Evolutionary conservation across 768 basidiomycete genomes (phyloP).

Genomic region (Lactarius hatsudake): DNA sequence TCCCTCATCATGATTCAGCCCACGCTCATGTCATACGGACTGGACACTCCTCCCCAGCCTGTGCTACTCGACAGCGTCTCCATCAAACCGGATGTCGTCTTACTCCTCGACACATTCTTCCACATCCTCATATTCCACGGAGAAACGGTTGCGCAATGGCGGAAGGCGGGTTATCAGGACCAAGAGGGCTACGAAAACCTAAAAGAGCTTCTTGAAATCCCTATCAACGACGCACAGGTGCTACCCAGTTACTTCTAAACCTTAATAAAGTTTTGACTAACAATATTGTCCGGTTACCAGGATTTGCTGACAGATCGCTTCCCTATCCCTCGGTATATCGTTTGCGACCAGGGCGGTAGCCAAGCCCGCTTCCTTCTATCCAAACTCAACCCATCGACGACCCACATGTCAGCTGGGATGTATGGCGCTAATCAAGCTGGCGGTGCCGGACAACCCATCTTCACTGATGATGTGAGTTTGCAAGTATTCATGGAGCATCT

Average conservation of each 20-base stretch:
- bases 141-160: slow-evolving; percentile 94
- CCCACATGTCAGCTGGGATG: slow-evolving; percentile 91
- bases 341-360: slow-evolving; percentile 95
- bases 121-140: slow-evolving; percentile 99
- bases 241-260: slow-evolving; percentile 37
- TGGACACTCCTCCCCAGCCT: slow-evolving; percentile 88
- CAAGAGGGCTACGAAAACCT: slow-evolving; percentile 99
- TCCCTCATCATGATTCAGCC: slow-evolving; percentile 99
- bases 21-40: slow-evolving; percentile 96
- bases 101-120: slow-evolving; percentile 99
- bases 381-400: slow-evolving; percentile 96
- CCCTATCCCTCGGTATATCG: slow-evolving; percentile 97
- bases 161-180: slow-evolving; percentile 97
- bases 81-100: slow-evolving; percentile 94
- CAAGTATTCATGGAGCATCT: slow-evolving; percentile 98
- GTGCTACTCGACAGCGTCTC: slow-evolving; percentile 96
- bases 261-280: slow-evolving; percentile 10
- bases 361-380: slow-evolving; percentile 97
- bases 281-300: slow-evolving; percentile 39
- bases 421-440: slow-evolving; percentile 74
- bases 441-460: slow-evolving; percentile 84
- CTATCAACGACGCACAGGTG: slow-evolving; percentile 88
- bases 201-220: slow-evolving; percentile 86
- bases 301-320: slow-evolving; percentile 93
- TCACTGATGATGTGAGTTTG: slow-evolving; percentile 97